These are phyloP conservation scores for Tuber indicum DNA, from an alignment of 495 filamentous ascomycete species.

Conservation along the genomic window DNA sequence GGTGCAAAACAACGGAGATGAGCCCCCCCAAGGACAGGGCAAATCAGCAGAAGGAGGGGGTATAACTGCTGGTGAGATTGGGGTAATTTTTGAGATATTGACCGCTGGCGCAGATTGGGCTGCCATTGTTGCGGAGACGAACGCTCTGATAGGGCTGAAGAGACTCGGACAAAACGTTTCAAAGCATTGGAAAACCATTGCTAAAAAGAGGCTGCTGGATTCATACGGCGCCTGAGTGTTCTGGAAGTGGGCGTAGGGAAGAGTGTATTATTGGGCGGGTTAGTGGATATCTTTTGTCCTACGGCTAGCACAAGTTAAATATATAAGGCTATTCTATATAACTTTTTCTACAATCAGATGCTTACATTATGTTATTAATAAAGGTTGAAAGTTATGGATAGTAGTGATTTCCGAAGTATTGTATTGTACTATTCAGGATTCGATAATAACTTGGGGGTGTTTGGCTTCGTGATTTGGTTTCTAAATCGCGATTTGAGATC, in stretches of 20 bases:
- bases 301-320: background rate
- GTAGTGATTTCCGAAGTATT: background rate
- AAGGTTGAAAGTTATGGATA: background rate
- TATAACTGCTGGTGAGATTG: conserved; percentile 3
- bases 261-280: background rate
- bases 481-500: too few species aligned
- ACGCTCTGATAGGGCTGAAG: background rate
- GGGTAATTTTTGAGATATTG: background rate
- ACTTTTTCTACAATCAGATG: background rate
- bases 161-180: background rate
- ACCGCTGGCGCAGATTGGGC: background rate
- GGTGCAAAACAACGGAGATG: background rate
- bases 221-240: background rate
- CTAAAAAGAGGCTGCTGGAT: background rate
- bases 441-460: background rate
- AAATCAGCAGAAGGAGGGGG: background rate
- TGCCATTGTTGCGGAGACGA: background rate
- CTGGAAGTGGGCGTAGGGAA: background rate
- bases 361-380: background rate
- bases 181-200: background rate
- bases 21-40: background rate
- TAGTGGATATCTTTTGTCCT: background rate
- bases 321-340: background rate
- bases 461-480: too few species aligned
- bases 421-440: background rate